A percentile compares a stretch with the other conserved stretches of the same genome.
phyloP scores from a whole-genome alignment of 352 stramenopile genomes.

The Globisporangium emineosum region DNA sequence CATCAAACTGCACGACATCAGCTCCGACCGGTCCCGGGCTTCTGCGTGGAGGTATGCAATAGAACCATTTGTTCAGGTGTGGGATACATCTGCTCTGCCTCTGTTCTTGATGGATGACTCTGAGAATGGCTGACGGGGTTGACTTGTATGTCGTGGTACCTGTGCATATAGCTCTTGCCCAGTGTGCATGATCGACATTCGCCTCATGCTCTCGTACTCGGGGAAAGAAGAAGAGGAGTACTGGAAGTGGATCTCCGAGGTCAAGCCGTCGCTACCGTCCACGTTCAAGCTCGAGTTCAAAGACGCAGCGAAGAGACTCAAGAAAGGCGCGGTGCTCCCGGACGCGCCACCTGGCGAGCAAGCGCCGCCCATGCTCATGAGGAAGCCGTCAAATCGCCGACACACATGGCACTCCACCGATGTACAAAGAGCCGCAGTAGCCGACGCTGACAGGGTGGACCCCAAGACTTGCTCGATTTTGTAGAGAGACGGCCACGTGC shows the following conservation, averaged over 20 bases:
- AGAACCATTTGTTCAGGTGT: not conserved
- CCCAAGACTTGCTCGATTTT: slow-evolving; percentile 16
- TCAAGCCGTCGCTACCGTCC: slow-evolving; percentile 36
- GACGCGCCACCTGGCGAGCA: not conserved
- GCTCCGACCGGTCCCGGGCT: slow-evolving; percentile 19
- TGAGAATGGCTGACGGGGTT: not conserved
- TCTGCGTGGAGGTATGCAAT: slow-evolving; percentile 42
- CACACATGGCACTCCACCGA: slow-evolving; percentile 19
- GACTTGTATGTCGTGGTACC: slow-evolving; percentile 1
- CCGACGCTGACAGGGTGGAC: not conserved
- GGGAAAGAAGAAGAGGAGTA: slow-evolving; percentile 58
- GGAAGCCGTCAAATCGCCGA: slow-evolving; percentile 5
- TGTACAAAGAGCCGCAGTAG: not conserved
- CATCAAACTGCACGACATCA: slow-evolving; percentile 41
- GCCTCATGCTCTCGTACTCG: slow-evolving; percentile 50
- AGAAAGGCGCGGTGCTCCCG: slow-evolving; percentile 8
- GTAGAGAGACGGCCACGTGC: slow-evolving; percentile 2
- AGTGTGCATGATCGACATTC: slow-evolving; percentile 61
- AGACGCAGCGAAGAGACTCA: slow-evolving; percentile 21
- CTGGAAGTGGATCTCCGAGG: slow-evolving; percentile 58
- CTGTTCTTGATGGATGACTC: not conserved
- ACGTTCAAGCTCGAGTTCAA: slow-evolving; percentile 57
- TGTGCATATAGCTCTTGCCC: slow-evolving; percentile 43
- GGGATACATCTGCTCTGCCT: not conserved
- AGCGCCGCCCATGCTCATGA: not conserved